Percentiles rank a stretch among this genome's conserved stretches.
These are phyloP conservation scores for Datura wrightii DNA, from an alignment of 257 asterid genomes.

Conservation along the genomic window DNA sequence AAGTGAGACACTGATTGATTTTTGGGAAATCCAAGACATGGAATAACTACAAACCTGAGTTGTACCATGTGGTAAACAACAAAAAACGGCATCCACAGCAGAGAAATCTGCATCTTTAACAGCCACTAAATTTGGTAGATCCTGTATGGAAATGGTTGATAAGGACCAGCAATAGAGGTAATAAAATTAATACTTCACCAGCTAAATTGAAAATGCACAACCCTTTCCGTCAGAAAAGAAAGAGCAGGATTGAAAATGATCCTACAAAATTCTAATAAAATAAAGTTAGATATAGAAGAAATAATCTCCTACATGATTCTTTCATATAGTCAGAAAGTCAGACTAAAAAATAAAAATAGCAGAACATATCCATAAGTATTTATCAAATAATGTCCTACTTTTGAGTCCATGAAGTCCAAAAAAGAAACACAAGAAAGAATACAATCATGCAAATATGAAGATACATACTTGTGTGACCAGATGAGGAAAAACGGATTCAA, in stretches of 20 bases:
- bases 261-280: background rate
- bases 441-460: slow-evolving; percentile 1
- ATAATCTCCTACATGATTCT: background rate
- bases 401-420: background rate
- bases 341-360: background rate
- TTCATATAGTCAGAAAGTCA: background rate
- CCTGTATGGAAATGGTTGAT: slow-evolving; percentile 45
- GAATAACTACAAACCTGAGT: slow-evolving; percentile 66
- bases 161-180: background rate
- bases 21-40: background rate
- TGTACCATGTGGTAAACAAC: slow-evolving; percentile 98
- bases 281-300: background rate
- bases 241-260: background rate
- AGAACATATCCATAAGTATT: background rate
- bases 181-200: background rate
- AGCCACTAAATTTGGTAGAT: slow-evolving; percentile 84
- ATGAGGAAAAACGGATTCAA: slow-evolving; percentile 91
- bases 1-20: background rate
- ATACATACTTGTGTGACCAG: slow-evolving; percentile 66
- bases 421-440: slow-evolving; percentile 10
- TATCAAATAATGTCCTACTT: background rate
- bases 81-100: slow-evolving; percentile 85
- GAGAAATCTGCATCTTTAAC: slow-evolving; percentile 90
- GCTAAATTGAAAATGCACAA: background rate
- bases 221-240: background rate